phyloP scores from a whole-genome alignment of 2,329 filamentous ascomycete genomes.

The Coleophoma cylindrospora region DNA sequence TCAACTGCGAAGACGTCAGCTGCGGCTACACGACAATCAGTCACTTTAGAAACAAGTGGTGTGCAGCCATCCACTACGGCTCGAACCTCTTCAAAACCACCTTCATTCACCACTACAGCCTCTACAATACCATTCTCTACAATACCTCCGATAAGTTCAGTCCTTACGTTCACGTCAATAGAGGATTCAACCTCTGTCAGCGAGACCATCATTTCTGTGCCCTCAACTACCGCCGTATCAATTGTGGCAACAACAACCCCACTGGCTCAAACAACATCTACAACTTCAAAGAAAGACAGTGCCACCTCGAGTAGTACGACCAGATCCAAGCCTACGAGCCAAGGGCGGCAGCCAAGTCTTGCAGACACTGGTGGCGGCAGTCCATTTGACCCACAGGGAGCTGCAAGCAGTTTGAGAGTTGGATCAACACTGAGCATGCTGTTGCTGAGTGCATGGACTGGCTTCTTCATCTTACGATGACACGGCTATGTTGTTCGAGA shows the following conservation, averaged over 20 bases:
- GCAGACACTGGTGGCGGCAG: slow-evolving; percentile 5
- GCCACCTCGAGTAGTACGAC: slow-evolving; percentile 1
- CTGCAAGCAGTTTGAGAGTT: slow-evolving; percentile 1
- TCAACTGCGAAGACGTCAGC: neutral
- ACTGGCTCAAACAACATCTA: neutral
- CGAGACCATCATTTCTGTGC: neutral
- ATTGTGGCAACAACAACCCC: neutral
- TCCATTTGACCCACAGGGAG: slow-evolving; percentile 6
- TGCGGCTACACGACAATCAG: neutral
- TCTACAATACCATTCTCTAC: neutral
- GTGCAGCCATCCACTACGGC: neutral
- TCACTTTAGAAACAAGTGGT: slow-evolving; percentile 5
- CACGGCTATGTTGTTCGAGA: neutral
- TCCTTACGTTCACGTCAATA: neutral
- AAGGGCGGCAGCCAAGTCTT: neutral
- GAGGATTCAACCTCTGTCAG: neutral
- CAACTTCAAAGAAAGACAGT: neutral
- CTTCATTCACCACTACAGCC: neutral
- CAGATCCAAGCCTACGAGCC: neutral
- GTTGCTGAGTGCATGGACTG: neutral
- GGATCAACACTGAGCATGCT: neutral
- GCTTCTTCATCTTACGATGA: neutral
- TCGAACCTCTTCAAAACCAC: neutral
- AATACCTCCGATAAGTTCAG: neutral
- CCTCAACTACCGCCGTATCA: neutral